A percentile compares a stretch with the other conserved stretches of the same genome.
Evolutionary conservation across 1,139 yeast genomes (phyloP).

Genomic region (Geotrichum phurueaensis): DNA sequence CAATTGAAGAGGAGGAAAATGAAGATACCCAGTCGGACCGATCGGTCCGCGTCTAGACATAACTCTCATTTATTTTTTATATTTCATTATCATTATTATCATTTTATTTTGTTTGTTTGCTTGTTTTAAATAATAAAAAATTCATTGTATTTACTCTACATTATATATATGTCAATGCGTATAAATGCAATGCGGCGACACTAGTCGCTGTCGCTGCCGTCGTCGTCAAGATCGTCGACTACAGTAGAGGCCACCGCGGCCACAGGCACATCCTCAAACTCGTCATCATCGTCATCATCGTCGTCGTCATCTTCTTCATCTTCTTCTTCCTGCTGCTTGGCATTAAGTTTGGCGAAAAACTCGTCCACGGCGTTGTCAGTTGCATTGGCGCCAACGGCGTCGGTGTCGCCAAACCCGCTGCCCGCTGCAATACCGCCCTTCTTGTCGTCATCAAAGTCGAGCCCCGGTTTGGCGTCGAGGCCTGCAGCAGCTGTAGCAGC

Average conservation of each 20-base stretch:
- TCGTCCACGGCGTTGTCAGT: slow-evolving; percentile 72
- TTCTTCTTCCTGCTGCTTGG: slow-evolving; percentile 51
- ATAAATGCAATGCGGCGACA: too few species aligned
- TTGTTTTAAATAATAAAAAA: not conserved
- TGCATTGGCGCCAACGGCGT: slow-evolving; percentile 30
- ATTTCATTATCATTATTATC: not conserved
- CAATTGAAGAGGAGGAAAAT: not conserved
- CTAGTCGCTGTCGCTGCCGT: slow-evolving; percentile 31
- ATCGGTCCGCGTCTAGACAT: not conserved
- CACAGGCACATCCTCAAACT: slow-evolving; percentile 53
- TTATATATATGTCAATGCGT: slow-evolving; percentile 6
- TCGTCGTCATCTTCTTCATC: slow-evolving; percentile 42
- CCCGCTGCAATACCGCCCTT: slow-evolving; percentile 41
- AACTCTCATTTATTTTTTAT: not conserved
- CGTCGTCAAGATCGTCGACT: slow-evolving; percentile 23
- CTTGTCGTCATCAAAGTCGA: slow-evolving; percentile 1
- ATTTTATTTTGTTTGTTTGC: not conserved
- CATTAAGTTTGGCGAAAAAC: slow-evolving; percentile 66
- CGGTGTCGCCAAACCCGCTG: slow-evolving; percentile 41
- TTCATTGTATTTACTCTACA: not conserved
- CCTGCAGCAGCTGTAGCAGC: slow-evolving; percentile 1
- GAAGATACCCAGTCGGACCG: not conserved
- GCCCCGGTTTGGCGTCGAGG: not conserved
- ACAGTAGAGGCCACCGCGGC: slow-evolving; percentile 43
- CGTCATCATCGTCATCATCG: slow-evolving; percentile 59